phyloP scores from a whole-genome alignment of 805 yeast species.

The Yamadazyma sp. region DNA sequence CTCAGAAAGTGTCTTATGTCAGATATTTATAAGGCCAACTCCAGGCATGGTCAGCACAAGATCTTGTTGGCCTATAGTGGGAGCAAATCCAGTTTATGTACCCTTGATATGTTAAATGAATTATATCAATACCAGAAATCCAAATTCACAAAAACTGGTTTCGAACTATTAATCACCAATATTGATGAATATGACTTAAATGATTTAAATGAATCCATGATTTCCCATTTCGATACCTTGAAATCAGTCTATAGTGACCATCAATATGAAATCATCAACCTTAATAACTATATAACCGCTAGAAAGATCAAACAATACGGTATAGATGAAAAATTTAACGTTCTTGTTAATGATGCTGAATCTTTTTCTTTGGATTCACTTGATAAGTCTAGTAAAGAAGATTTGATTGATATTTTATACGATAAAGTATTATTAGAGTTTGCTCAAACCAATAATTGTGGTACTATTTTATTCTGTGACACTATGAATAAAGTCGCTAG shows the following conservation, averaged over 20 bases:
- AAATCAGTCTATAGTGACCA: not conserved
- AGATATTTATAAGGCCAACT: constrained; percentile 65
- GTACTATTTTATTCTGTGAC: constrained; percentile 69
- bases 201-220: constrained; percentile 1
- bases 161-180: constrained; percentile 51
- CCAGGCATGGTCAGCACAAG: constrained; percentile 34
- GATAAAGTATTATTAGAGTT: constrained; percentile 44
- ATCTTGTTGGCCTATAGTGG: constrained; percentile 63
- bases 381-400: constrained; percentile 62
- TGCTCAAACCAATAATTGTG: constrained; percentile 44
- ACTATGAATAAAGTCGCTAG: constrained; percentile 84
- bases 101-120: constrained; percentile 63
- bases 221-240: not conserved
- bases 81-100: constrained; percentile 64
- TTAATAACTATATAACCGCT: constrained; percentile 1
- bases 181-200: constrained; percentile 36
- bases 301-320: constrained; percentile 6
- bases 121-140: constrained; percentile 62
- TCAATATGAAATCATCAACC: constrained; percentile 1
- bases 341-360: not conserved
- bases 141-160: constrained; percentile 69
- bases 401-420: constrained; percentile 48
- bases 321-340: constrained; percentile 11
- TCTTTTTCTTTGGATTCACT: not conserved
- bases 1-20: constrained; percentile 75